Evolutionary conservation across 345 rosid species (phyloP).

Genomic region (Cardamine resedifolia): DNA sequence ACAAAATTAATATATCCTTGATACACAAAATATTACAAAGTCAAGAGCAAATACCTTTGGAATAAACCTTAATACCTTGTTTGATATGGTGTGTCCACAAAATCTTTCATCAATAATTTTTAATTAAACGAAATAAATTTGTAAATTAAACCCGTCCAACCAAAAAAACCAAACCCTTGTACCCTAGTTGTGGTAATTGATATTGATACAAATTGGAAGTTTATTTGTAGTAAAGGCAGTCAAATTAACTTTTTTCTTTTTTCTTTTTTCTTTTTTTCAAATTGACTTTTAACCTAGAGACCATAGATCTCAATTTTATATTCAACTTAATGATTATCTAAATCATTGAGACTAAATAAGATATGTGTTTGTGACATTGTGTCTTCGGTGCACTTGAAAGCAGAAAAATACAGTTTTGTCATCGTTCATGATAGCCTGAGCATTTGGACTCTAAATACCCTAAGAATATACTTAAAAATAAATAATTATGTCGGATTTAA

Average conservation of each 20-base stretch:
- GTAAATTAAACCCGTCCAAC: background rate
- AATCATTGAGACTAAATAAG: background rate
- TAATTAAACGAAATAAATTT: background rate
- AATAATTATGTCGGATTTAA: no score
- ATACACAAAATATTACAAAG: background rate
- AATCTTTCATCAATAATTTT: background rate
- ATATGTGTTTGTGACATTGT: background rate
- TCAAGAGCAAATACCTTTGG: background rate
- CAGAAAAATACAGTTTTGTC: background rate
- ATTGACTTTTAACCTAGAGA: background rate
- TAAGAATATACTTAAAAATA: no score
- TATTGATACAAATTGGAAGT: background rate
- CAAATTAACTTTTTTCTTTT: background rate
- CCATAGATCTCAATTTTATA: background rate
- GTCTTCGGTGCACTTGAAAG: background rate
- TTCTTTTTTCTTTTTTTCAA: no score
- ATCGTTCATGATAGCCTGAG: background rate
- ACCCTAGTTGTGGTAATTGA: background rate
- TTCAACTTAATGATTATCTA: background rate
- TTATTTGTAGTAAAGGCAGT: background rate
- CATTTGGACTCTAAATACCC: background rate
- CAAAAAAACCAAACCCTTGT: no score
- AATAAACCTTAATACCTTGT: background rate
- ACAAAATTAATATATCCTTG: background rate
- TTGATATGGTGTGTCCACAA: slow-evolving; percentile 14